Conservation (phyloP, 352 stramenopile species). For the Phytophthora sojae region DNA sequence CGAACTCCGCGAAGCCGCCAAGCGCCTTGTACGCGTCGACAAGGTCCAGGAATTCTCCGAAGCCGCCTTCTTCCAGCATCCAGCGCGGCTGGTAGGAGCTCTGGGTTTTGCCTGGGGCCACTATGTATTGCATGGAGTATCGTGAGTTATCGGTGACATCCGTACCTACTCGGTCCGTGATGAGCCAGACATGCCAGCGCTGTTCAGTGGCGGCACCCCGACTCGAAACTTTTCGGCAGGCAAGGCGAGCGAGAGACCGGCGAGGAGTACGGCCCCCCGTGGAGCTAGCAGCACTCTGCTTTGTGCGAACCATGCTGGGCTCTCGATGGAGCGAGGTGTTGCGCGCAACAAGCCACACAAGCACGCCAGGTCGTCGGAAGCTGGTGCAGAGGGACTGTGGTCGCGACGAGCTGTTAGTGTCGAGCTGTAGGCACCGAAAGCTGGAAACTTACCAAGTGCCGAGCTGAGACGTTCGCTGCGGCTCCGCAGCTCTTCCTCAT, state of each 20-base stretch:
- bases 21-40: too few species aligned
- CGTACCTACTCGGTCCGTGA: too few species aligned
- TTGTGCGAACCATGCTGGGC: constrained; percentile 2
- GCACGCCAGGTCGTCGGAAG: background rate
- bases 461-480: background rate
- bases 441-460: background rate
- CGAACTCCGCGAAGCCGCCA: too few species aligned
- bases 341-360: background rate
- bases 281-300: background rate
- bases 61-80: too few species aligned
- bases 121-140: too few species aligned
- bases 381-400: too few species aligned
- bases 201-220: background rate
- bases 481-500: background rate
- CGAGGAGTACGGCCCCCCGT: background rate
- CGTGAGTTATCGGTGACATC: too few species aligned
- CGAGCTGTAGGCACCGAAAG: background rate
- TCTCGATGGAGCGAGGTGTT: constrained; percentile 12
- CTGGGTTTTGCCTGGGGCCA: too few species aligned
- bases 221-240: background rate
- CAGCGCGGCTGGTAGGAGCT: too few species aligned
- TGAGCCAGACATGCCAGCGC: too few species aligned
- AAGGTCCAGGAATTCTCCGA: too few species aligned
- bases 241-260: background rate
- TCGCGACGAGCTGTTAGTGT: background rate